These are phyloP conservation scores for Endocalyx cinctus DNA, from an alignment of 2,329 filamentous ascomycete species.

Conservation along the genomic window DNA sequence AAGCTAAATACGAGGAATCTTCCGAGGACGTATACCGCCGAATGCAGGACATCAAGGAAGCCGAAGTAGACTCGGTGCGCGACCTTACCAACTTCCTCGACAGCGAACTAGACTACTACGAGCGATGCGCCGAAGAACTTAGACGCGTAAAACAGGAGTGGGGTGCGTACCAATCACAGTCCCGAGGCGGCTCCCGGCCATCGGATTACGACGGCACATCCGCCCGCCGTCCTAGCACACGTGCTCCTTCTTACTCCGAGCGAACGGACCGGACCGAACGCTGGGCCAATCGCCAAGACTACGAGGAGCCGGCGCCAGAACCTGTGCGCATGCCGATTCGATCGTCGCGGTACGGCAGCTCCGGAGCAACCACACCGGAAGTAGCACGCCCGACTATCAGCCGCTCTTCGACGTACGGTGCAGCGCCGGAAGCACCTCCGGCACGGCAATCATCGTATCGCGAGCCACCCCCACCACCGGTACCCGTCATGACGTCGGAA, in stretches of 20 bases:
- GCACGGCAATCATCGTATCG: constrained; percentile 20
- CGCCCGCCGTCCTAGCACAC: constrained; percentile 21
- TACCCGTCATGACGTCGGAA: constrained; percentile 16
- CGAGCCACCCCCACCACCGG: constrained; percentile 22
- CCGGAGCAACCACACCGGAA: constrained; percentile 26
- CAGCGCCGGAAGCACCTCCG: constrained; percentile 13
- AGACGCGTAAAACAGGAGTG: constrained; percentile 47
- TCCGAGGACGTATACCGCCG: constrained; percentile 86
- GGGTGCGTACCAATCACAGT: constrained; percentile 24
- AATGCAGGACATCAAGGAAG: constrained; percentile 95
- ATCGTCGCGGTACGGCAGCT: too few relatives aligned
- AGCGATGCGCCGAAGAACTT: constrained; percentile 82
- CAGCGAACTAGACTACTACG: constrained; percentile 84
- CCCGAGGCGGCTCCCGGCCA: constrained; percentile 14
- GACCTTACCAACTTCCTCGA: constrained; percentile 82
- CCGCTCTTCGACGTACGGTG: constrained; percentile 20
- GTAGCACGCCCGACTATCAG: constrained; percentile 21
- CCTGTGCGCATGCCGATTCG: constrained; percentile 42
- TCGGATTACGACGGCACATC: constrained; percentile 19
- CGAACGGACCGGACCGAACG: constrained; percentile 32
- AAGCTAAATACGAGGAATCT: constrained; percentile 94
- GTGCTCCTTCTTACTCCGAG: constrained; percentile 38
- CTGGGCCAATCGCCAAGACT: constrained; percentile 26
- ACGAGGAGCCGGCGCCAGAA: constrained; percentile 32
- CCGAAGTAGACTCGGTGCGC: constrained; percentile 75